Percentiles rank a stretch among this genome's conserved stretches.
These are phyloP conservation scores for Tephrocybe sp. DNA, from an alignment of 768 basidiomycete species.

Conservation along the genomic window DNA sequence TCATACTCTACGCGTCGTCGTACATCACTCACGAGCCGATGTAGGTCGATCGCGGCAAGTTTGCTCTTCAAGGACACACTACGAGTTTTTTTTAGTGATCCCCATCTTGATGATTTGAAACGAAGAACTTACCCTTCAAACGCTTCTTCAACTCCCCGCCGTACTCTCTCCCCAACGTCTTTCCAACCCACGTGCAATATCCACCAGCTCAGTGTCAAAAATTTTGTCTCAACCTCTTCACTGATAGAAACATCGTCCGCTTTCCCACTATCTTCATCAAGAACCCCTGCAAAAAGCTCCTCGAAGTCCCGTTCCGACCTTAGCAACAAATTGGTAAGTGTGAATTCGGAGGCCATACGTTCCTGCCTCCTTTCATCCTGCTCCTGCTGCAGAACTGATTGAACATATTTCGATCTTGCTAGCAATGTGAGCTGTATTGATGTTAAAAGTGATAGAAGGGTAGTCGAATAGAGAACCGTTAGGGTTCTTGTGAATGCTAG, in stretches of 20 bases:
- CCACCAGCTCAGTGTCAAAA: conserved; percentile 91
- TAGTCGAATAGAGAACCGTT: conserved; percentile 82
- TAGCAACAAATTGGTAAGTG: conserved; percentile 35
- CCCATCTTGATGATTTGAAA: not conserved
- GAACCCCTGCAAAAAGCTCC: conserved; percentile 18
- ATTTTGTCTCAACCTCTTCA: conserved; percentile 75
- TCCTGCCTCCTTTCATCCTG: conserved; percentile 55
- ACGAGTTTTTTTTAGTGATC: not conserved
- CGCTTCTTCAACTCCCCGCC: conserved; percentile 74
- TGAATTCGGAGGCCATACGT: conserved; percentile 36
- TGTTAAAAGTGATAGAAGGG: conserved; percentile 84
- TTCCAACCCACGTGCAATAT: conserved; percentile 90
- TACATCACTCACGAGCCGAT: conserved; percentile 67
- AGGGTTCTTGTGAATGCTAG: conserved; percentile 85
- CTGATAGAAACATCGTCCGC: conserved; percentile 31
- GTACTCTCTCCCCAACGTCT: conserved; percentile 70
- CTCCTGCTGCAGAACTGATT: conserved; percentile 59
- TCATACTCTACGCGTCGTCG: conserved; percentile 76
- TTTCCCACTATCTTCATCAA: conserved; percentile 21
- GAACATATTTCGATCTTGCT: conserved; percentile 77
- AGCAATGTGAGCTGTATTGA: conserved; percentile 84
- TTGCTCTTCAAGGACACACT: conserved; percentile 86
- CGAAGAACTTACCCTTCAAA: conserved; percentile 75
- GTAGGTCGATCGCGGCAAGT: conserved; percentile 66
- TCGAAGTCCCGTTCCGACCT: conserved; percentile 23